These are phyloP conservation scores for Sambucus nigra DNA, from an alignment of 129 eudicot genomes.

Conservation along the genomic window DNA sequence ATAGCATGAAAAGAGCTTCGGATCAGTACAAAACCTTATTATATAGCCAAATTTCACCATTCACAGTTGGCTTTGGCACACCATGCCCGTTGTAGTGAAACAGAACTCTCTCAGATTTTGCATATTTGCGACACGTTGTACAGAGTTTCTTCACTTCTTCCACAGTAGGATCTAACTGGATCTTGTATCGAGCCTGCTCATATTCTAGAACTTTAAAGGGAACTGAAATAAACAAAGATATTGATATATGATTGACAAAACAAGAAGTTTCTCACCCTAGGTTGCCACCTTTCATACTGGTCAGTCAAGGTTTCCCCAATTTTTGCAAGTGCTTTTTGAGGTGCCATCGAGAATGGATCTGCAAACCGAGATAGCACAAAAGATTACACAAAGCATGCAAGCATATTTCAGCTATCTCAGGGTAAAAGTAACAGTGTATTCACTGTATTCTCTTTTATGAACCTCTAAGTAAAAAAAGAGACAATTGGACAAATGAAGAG, in stretches of 20 bases:
- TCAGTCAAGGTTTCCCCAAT: conserved; percentile 73
- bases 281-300: conserved; percentile 98
- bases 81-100: conserved; percentile 98
- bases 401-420: not conserved
- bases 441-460: too few species aligned
- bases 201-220: conserved; percentile 8
- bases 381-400: not conserved
- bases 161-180: conserved; percentile 75
- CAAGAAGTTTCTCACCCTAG: conserved; percentile 49
- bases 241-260: conserved; percentile 3
- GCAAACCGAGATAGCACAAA: conserved; percentile 16
- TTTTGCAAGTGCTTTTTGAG: conserved; percentile 84
- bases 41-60: conserved; percentile 94
- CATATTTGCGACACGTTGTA: conserved; percentile 84
- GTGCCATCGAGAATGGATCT: conserved; percentile 96
- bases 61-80: conserved; percentile 92
- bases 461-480: too few species aligned
- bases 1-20: not conserved
- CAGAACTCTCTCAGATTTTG: conserved; percentile 88
- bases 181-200: conserved; percentile 86
- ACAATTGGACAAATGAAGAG: too few species aligned
- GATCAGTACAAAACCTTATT: conserved; percentile 48
- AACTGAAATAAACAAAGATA: not conserved
- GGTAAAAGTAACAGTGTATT: not conserved
- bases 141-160: conserved; percentile 97